These are phyloP conservation scores for Colletotrichum tropicicola DNA, from an alignment of 2,329 filamentous ascomycete species.

Conservation along the genomic window DNA sequence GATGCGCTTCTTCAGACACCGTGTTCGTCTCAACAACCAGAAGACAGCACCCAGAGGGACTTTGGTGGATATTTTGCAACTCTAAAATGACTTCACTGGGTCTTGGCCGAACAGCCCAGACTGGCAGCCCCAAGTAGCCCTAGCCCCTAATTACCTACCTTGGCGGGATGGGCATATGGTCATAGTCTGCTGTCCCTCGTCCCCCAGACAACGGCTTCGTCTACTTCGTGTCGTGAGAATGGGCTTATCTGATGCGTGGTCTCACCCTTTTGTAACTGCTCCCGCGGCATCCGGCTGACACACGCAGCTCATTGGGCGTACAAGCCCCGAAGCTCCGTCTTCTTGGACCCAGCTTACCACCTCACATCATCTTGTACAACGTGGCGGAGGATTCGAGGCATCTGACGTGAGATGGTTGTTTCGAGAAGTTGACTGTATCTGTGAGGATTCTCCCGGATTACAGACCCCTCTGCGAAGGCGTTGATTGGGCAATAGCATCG, in stretches of 20 bases:
- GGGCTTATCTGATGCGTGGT: background rate
- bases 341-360: background rate
- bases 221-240: background rate
- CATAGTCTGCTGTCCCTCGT: too few relatives aligned
- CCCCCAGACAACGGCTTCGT: too few relatives aligned
- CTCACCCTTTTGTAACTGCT: background rate
- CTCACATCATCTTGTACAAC: background rate
- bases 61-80: background rate
- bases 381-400: background rate
- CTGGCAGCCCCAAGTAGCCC: too few relatives aligned
- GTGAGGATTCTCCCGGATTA: background rate
- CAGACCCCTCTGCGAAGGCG: too few relatives aligned
- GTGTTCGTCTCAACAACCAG: background rate
- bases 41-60: too few relatives aligned
- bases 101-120: too few relatives aligned
- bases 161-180: too few relatives aligned
- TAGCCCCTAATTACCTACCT: too few relatives aligned
- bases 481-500: too few relatives aligned
- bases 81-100: conserved; percentile 7
- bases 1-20: background rate
- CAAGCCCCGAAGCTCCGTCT: background rate
- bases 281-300: background rate
- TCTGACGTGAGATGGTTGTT: conserved; percentile 5
- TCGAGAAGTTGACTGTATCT: background rate
- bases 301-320: background rate